Base-by-base conservation (phyloP, 2,329 filamentous ascomycete genomes). In the Colletotrichum kahawae region DNA sequence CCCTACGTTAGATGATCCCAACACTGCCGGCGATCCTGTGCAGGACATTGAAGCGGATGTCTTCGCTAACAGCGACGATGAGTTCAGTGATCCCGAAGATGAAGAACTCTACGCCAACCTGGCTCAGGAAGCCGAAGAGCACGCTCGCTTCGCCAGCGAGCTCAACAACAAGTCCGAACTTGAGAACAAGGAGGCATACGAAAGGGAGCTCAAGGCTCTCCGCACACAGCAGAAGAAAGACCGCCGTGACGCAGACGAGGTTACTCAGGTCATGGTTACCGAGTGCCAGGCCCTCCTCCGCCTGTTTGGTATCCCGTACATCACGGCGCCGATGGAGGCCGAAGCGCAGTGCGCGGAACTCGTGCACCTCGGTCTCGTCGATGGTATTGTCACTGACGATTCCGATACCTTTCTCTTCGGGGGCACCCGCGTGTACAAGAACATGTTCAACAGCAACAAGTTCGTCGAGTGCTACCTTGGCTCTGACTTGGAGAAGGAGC, bases 391-490 rank as follows among this genome's bases (percentile, higher is more conserved):
- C 34, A 99, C 97, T 0, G 97, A 99, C 80, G 97, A 99, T 82
- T 97, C 94, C 4, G 97, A 99, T 87, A 97, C 93, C 1, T 99
- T 99, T 81, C 90, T 99, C 1, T 99, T 99, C 83, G 97, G 97
- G 21, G 97, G 97, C 48, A 99, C 95, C 0, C 90, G 96, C 21
- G 94, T 99, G 27, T 99, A 99, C 89, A 99, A 99, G 84, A 99
- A 99, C 87, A 98, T 99, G 95, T 99, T 99, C 88, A 99, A 98
- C 84, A 93, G 95, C 79, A 97, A 97, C 83, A 99, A 99, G 82
- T 98, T 95, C 79, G 97, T 99, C 56, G 97, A 99, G 85, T 98
- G 97, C 85, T 99, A 98, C 82, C 90, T 99, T 12, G 87, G 92
- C 4, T 88, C 87, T 0, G 97, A 99, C 80, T 88, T 99, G 1